Conservation (phyloP, 768 basidiomycete species). For the Sistotremastrum niveocremeum region DNA sequence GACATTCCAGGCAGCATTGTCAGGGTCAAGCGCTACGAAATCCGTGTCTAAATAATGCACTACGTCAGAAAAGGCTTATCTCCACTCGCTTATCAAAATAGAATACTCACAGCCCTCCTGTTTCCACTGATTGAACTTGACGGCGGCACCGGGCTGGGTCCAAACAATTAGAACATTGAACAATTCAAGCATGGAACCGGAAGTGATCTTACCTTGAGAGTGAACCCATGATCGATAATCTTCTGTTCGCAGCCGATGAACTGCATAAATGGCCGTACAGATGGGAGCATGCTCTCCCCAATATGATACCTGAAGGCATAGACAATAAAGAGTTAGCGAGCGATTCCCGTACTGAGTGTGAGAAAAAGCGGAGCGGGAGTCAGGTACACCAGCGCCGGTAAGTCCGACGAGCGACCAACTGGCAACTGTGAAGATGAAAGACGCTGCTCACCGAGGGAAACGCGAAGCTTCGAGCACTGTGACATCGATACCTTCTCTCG, state of each 20-base stretch:
- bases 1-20: constrained; percentile 49
- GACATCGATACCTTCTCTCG: constrained; percentile 45
- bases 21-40: constrained; percentile 36
- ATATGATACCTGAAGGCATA: constrained; percentile 32
- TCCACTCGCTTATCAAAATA: too few relatives aligned
- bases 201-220: constrained; percentile 25
- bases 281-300: constrained; percentile 50
- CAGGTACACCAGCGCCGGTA: too few relatives aligned
- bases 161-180: constrained; percentile 19
- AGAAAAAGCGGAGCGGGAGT: too few relatives aligned
- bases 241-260: constrained; percentile 38
- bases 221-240: constrained; percentile 29
- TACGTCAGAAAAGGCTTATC: too few relatives aligned
- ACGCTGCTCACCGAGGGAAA: constrained; percentile 34
- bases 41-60: constrained; percentile 32
- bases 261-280: constrained; percentile 35
- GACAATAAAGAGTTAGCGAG: too few relatives aligned
- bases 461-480: constrained; percentile 39
- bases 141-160: constrained; percentile 41
- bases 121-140: constrained; percentile 44
- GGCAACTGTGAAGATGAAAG: not conserved
- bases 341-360: too few relatives aligned
- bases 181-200: not conserved
- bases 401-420: too few relatives aligned
- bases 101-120: constrained; percentile 39